These are phyloP conservation scores for Pichia inconspicua DNA, from an alignment of 1,139 yeast species.

Conservation along the genomic window DNA sequence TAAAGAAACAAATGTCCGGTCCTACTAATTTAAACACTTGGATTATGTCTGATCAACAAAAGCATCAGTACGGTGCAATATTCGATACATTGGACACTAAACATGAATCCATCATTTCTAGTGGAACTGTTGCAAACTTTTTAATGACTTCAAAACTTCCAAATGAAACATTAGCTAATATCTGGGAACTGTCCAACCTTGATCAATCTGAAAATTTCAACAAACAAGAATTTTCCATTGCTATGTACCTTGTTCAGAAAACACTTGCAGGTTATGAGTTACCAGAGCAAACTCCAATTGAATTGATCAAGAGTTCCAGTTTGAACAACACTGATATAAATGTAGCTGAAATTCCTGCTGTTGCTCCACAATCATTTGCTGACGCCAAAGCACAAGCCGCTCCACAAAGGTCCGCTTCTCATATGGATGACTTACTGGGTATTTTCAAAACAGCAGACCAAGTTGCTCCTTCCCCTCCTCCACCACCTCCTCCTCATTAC, in stretches of 20 bases:
- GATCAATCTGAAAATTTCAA: slow-evolving; percentile 81
- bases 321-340: slow-evolving; percentile 1
- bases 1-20: slow-evolving; percentile 18
- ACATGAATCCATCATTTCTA: slow-evolving; percentile 56
- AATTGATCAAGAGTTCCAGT: slow-evolving; percentile 21
- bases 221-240: slow-evolving; percentile 79
- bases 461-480: slow-evolving; percentile 32
- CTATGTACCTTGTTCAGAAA: slow-evolving; percentile 86
- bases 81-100: slow-evolving; percentile 70
- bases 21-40: slow-evolving; percentile 57
- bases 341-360: neutral
- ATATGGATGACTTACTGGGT: slow-evolving; percentile 55
- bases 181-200: slow-evolving; percentile 93
- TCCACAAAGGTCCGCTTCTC: slow-evolving; percentile 37
- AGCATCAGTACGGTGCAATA: slow-evolving; percentile 68
- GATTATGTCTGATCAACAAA: slow-evolving; percentile 61
- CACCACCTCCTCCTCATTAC: neutral
- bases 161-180: slow-evolving; percentile 77
- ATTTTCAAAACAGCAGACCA: slow-evolving; percentile 29
- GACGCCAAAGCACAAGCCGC: slow-evolving; percentile 14
- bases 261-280: slow-evolving; percentile 64
- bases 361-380: slow-evolving; percentile 17
- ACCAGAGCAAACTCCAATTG: slow-evolving; percentile 43
- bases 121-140: slow-evolving; percentile 80
- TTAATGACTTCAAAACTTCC: slow-evolving; percentile 80